Evolutionary conservation across 1,284 basidiomycete genomes (phyloP).

Genomic region (Blastosporella zonata): DNA sequence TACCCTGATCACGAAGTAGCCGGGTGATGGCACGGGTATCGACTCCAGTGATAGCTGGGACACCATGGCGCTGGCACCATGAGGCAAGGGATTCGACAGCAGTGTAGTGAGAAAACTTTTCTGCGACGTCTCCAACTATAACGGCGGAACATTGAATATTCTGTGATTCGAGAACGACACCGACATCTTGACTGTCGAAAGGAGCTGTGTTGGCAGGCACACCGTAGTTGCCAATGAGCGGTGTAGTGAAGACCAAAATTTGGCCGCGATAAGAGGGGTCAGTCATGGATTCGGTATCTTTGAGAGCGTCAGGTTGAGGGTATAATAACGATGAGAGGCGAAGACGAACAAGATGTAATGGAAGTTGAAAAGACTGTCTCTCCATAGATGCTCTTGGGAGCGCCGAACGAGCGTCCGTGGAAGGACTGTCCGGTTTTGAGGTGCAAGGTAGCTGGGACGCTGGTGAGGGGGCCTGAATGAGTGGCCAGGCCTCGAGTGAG

Average conservation of each 20-base stretch:
- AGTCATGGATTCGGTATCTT: constrained; percentile 99
- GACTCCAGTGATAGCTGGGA: constrained; percentile 95
- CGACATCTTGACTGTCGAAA: constrained; percentile 78
- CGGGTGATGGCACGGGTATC: constrained; percentile 97
- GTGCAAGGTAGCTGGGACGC: constrained; percentile 82
- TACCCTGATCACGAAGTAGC: constrained; percentile 94
- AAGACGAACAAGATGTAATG: constrained; percentile 87
- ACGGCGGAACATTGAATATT: constrained; percentile 91
- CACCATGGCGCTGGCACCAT: constrained; percentile 89
- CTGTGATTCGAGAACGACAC: constrained; percentile 88
- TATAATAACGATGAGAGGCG: neutral
- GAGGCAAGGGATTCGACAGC: constrained; percentile 91
- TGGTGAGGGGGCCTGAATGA: constrained; percentile 46
- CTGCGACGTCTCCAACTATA: constrained; percentile 92
- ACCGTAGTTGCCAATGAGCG: constrained; percentile 98
- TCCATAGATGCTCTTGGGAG: constrained; percentile 85
- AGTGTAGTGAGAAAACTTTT: constrained; percentile 92
- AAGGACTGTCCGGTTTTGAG: constrained; percentile 95
- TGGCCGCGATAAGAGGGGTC: constrained; percentile 98
- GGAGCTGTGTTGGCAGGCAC: constrained; percentile 84
- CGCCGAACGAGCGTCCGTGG: constrained; percentile 86
- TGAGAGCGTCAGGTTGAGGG: constrained; percentile 9
- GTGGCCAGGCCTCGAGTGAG: constrained; percentile 64
- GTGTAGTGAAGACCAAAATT: constrained; percentile 97
- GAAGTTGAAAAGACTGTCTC: constrained; percentile 99